A percentile compares a stretch with the other conserved stretches of the same genome.
These are phyloP conservation scores for Annulohypoxylon stygium DNA, from an alignment of 495 filamentous ascomycete species.

Conservation along the genomic window DNA sequence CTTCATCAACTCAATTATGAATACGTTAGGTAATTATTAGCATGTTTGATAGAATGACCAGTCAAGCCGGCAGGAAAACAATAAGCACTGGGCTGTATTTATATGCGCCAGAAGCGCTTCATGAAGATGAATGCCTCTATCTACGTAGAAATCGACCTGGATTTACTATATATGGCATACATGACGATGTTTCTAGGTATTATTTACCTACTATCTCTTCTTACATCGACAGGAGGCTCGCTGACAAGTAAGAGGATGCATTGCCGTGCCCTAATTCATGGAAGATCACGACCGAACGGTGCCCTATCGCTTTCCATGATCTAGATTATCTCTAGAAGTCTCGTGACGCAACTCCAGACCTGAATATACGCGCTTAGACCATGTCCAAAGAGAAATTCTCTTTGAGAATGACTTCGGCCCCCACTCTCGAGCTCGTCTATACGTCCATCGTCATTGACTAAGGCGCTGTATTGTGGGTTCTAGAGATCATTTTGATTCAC, in stretches of 20 bases:
- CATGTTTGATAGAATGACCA: too few species aligned
- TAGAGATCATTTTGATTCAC: neutral
- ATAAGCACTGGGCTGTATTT: too few species aligned
- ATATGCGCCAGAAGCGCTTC: too few species aligned
- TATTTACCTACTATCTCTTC: neutral
- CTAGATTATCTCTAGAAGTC: neutral
- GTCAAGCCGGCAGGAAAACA: too few species aligned
- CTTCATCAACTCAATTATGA: too few species aligned
- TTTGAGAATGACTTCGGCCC: neutral
- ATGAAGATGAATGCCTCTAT: neutral
- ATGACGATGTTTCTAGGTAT: too few species aligned
- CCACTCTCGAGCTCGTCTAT: neutral
- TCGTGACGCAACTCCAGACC: neutral
- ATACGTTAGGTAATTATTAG: too few species aligned
- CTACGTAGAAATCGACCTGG: neutral
- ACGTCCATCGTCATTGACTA: neutral
- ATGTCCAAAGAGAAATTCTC: neutral
- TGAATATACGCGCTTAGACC: neutral
- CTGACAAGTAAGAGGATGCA: neutral
- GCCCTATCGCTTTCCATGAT: neutral
- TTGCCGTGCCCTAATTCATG: too few species aligned
- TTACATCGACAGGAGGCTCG: neutral
- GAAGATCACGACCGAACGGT: neutral
- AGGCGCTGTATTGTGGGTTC: neutral
- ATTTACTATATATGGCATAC: too few species aligned